Evolutionary conservation across 108 stramenopile genomes (phyloP).

Genomic region (Tribonema minus): DNA sequence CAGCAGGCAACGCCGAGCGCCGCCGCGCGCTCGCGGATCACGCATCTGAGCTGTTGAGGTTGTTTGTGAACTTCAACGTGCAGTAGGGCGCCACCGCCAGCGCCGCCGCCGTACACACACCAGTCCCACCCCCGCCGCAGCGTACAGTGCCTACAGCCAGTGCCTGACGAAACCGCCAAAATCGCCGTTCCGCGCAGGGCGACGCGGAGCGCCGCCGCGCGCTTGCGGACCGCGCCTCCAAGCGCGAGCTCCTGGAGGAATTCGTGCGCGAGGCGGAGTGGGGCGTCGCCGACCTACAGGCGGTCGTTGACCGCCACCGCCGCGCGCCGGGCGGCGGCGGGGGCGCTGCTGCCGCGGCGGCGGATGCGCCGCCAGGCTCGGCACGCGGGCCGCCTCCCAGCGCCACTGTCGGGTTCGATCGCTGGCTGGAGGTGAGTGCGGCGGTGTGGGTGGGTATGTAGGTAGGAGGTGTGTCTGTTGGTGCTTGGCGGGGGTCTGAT

Average conservation of each 20-base stretch:
- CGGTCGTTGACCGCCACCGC: background rate
- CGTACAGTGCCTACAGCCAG: no score
- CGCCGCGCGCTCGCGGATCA: background rate
- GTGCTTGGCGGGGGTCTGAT: no score
- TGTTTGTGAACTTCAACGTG: background rate
- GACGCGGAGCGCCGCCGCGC: background rate
- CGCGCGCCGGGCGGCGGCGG: background rate
- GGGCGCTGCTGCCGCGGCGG: background rate
- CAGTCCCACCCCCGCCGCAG: no score
- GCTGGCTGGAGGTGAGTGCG: slow-evolving; percentile 17
- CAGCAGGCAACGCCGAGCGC: background rate
- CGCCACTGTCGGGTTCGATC: slow-evolving; percentile 20
- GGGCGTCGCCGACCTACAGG: slow-evolving; percentile 11
- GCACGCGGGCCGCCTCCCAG: no score
- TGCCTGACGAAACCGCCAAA: no score
- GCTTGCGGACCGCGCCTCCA: slow-evolving; percentile 2
- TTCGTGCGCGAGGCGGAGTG: slow-evolving; percentile 27
- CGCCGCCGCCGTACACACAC: no score
- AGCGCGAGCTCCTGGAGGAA: slow-evolving; percentile 26
- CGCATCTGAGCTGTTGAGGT: slow-evolving; percentile 2
- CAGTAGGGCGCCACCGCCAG: no score
- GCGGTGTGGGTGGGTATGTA: no score
- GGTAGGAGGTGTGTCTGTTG: no score
- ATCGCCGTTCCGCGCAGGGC: background rate
- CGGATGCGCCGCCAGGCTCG: no score